These are phyloP conservation scores for Sporobolus alterniflorus DNA, from an alignment of 202 grass and related monocot species.

Conservation along the genomic window DNA sequence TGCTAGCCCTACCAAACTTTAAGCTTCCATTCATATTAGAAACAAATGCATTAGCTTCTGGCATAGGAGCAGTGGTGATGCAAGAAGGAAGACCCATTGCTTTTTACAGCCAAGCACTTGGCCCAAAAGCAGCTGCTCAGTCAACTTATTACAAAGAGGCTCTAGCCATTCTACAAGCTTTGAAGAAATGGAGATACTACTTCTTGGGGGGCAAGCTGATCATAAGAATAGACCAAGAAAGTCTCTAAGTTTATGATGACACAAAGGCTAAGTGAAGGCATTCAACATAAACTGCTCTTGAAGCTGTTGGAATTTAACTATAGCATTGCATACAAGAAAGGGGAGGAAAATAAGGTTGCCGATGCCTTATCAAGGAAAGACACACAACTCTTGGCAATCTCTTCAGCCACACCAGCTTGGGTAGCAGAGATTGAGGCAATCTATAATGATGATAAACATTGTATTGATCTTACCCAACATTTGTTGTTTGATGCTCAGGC, in stretches of 20 bases:
- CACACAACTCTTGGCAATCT: too few relatives aligned
- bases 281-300: too few relatives aligned
- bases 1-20: not conserved
- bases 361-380: conserved; percentile 27
- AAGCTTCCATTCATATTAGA: not conserved
- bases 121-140: not conserved
- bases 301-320: too few relatives aligned
- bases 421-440: too few relatives aligned
- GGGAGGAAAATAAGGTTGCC: too few relatives aligned
- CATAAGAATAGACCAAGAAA: not conserved
- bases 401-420: too few relatives aligned
- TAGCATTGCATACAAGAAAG: too few relatives aligned
- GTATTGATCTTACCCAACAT: too few relatives aligned
- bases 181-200: not conserved
- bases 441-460: too few relatives aligned
- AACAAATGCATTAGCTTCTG: not conserved
- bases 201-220: not conserved
- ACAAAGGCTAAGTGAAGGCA: too few relatives aligned
- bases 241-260: not conserved
- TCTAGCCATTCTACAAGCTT: not conserved
- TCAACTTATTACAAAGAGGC: not conserved
- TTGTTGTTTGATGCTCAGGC: too few relatives aligned
- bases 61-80: not conserved
- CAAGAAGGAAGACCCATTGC: not conserved
- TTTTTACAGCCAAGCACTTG: not conserved